Percentiles rank a stretch among this genome's conserved stretches.
These are phyloP conservation scores for Durio zibethinus DNA, from an alignment of 345 rosid species.

Conservation along the genomic window DNA sequence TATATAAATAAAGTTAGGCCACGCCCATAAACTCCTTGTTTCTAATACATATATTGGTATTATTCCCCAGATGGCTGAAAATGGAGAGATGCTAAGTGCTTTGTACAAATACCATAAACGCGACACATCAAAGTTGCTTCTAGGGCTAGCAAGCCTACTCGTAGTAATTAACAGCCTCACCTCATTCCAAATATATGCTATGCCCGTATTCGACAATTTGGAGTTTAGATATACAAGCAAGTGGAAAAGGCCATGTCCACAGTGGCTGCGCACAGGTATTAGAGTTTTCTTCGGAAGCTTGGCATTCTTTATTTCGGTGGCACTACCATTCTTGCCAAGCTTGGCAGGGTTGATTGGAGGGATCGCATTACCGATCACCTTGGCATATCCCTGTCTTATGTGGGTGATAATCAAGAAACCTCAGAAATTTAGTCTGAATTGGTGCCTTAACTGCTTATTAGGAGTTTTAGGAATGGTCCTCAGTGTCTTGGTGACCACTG, in stretches of 20 bases:
- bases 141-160: constrained; percentile 41
- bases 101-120: constrained; percentile 33
- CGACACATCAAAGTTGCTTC: constrained; percentile 31
- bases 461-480: constrained; percentile 45
- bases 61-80: constrained; percentile 31
- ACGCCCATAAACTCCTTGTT: background rate
- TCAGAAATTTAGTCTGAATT: constrained; percentile 16
- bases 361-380: constrained; percentile 45
- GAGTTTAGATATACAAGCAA: constrained; percentile 47
- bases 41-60: background rate
- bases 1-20: background rate
- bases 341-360: constrained; percentile 61
- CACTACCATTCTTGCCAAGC: constrained; percentile 52
- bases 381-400: constrained; percentile 58
- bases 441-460: constrained; percentile 40
- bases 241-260: constrained; percentile 44
- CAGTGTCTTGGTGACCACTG: constrained; percentile 31
- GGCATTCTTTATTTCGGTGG: constrained; percentile 44
- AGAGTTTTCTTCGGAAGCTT: constrained; percentile 46
- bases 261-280: constrained; percentile 43
- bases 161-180: constrained; percentile 52
- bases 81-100: constrained; percentile 44
- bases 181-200: constrained; percentile 59
- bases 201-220: constrained; percentile 58
- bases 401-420: constrained; percentile 55